Conservation (phyloP, 371 early-diverging fungal species). For the Saksenaea oblongispora region DNA sequence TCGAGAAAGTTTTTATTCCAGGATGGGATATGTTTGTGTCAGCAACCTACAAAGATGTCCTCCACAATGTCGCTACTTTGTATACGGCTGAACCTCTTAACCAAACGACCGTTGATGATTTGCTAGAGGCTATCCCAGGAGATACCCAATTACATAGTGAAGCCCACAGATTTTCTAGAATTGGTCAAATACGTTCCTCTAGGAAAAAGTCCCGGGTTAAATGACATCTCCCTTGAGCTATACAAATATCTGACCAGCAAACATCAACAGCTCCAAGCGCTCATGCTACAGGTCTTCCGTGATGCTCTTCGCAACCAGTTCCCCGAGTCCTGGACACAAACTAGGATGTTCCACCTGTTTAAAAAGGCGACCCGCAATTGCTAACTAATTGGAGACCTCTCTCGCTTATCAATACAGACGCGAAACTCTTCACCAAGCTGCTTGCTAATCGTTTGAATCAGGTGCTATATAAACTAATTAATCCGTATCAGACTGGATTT, state of each 20-base stretch:
- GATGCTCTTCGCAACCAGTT: slow-evolving; percentile 9
- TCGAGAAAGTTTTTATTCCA: background rate
- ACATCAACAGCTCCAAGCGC: background rate
- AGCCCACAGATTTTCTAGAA: background rate
- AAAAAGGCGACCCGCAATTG: slow-evolving; percentile 28
- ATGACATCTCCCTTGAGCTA: slow-evolving; percentile 35
- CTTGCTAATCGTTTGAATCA: slow-evolving; percentile 6
- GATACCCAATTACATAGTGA: no score
- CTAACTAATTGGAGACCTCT: slow-evolving; percentile 29
- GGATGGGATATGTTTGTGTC: background rate
- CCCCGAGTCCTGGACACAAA: slow-evolving; percentile 16
- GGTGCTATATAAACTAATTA: background rate
- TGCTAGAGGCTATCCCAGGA: no score
- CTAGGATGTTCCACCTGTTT: slow-evolving; percentile 27
- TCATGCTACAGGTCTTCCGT: slow-evolving; percentile 16
- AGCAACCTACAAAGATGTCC: background rate
- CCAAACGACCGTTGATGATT: no score
- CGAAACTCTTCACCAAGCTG: slow-evolving; percentile 14
- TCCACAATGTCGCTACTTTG: background rate
- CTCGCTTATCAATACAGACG: slow-evolving; percentile 14
- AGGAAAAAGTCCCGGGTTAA: slow-evolving; percentile 26
- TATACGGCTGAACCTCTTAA: no score
- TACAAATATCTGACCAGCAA: slow-evolving; percentile 5
- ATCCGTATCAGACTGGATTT: slow-evolving; percentile 10
- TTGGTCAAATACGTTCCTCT: slow-evolving; percentile 6